Conservation (phyloP, 108 stramenopile species). For the Nannochloropsis salina region DNA sequence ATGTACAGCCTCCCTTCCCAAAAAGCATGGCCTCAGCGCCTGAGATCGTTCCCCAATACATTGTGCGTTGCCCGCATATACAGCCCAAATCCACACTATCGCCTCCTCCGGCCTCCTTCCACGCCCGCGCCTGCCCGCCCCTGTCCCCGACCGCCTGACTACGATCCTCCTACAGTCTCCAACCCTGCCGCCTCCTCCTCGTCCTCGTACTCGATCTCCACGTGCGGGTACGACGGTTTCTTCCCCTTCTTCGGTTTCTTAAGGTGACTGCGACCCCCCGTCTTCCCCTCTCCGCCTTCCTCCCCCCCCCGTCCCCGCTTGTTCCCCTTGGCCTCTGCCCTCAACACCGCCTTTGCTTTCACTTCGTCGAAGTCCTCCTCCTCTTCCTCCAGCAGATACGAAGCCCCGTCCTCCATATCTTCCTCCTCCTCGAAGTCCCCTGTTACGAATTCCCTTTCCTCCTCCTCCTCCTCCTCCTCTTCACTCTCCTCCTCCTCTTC, state of each 20-base stretch:
- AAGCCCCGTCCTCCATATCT: slow-evolving; percentile 55
- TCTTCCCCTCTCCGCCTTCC: slow-evolving; percentile 11
- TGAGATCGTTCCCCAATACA: no score
- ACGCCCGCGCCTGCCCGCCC: no score
- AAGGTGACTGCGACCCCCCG: neutral
- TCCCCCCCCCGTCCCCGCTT: slow-evolving; percentile 18
- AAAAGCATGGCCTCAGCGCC: no score
- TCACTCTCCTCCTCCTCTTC: slow-evolving; percentile 48
- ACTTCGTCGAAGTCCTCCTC: slow-evolving; percentile 42
- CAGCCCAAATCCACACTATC: no score
- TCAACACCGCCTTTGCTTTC: slow-evolving; percentile 40
- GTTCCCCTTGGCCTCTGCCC: neutral
- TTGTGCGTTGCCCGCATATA: no score
- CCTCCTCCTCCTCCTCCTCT: slow-evolving; percentile 45
- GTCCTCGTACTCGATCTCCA: slow-evolving; percentile 56
- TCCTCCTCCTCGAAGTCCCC: slow-evolving; percentile 59
- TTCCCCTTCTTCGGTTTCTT: slow-evolving; percentile 20
- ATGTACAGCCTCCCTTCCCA: no score
- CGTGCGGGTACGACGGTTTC: slow-evolving; percentile 42
- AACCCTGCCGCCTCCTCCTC: slow-evolving; percentile 36
- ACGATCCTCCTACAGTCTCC: slow-evolving; percentile 21
- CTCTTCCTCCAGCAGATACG: slow-evolving; percentile 43
- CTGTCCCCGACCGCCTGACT: neutral
- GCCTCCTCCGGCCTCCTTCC: no score
- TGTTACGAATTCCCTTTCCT: slow-evolving; percentile 47